Base-by-base conservation (phyloP, 352 stramenopile genomes). In the Globisporangium mamillatum region DNA sequence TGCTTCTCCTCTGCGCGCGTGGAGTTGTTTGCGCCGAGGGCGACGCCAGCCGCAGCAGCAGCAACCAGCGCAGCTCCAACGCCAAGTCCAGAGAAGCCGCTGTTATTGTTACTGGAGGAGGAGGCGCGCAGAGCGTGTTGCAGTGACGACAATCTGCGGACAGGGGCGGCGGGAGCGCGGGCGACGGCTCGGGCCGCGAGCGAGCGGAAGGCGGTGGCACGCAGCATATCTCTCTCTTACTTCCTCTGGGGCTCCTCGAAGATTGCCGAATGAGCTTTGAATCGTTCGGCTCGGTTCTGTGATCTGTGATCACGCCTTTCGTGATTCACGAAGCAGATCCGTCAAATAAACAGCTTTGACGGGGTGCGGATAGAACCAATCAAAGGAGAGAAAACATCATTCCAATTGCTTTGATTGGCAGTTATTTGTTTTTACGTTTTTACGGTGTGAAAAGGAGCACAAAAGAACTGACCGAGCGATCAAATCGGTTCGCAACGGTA, bases 1-100 rank as follows among this genome's bases (percentile, higher is more conserved):
- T 29, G 62, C 10, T 82, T 66, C 20, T 70, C 59, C 38, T 73
- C 57, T 1, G 67, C 64, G 10, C 59, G 62, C 12, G 68, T 69
- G 25, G 48, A 50, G 44, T 6, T 58, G 32, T 38, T 41, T 7
- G 73, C 52, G 6, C 62, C 22, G 34, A 78, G 44, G 18, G 46
- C 59, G 4, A 63, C 60, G 6, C 74, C 55, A 55, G 66, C 71
- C 50, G 69, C 67, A 14, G 75, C 46, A 27, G 72, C 68, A 10
- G 57, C 69, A 18, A 62, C 70, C 41, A 70, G 46, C 4, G 58
- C 74, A n/a, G 25, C 53, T n/a, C 29, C 53, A 22, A 18, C 55
- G 18, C 25, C 29, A 62, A 50, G 25, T 25, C 41, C 29, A 62
- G 59, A 48, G 20, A 67, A 58, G 36, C 58, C 16, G n/a, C 7